Evolutionary conservation across 495 filamentous ascomycete genomes (phyloP), one percentile per base, ranked within the genome.

Genomic region (Entonaema liquescens): DNA sequence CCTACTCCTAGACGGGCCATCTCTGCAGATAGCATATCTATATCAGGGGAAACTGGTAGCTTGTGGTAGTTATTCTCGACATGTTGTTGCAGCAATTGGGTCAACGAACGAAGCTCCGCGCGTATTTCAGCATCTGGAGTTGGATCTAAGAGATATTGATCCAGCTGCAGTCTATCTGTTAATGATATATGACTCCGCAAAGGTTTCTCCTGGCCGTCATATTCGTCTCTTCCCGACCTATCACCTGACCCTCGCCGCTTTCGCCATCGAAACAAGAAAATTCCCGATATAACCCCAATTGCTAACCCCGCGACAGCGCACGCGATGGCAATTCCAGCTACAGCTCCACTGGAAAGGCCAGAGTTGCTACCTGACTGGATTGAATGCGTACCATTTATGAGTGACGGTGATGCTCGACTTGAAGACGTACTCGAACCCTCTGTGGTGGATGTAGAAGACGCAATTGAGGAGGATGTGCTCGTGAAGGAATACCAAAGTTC

Each of bases 51-150:
- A 36, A 80, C 66, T 4, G 78, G 72, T 8, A 71, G 60, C 11
- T 63, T 65, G 53, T 78, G 77, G 55, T 80, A 81, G 54, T 79
- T 62, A 66, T 66, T 76, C 44, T 81, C 75, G 54, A 76, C 77
- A 50, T 81, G 79, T 42, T 75, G 67, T 55, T 74, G 73, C 33
- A 80, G 69, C 23, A 80, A 68, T 6, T 74, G 59, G 17, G 67
- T 62, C 23, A 79, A 65, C 5, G 76, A 65, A 28, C 47, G 60
- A 21, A 80, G 71, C 61, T 81, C 79, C 23, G 49, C 57, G 21
- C 70, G 56, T 36, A 80, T 72, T 26, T 75, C 74, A 8, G 65
- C 61, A 64, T 80, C 74, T 1, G 79, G 61, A 5, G 61, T 71
- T n/a, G 77, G 35, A 25, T 76, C 75, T 28, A 79, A 70, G 17